Evolutionary conservation across 176 grass and related monocot genomes (phyloP).

Genomic region (Aegilops tauschii): DNA sequence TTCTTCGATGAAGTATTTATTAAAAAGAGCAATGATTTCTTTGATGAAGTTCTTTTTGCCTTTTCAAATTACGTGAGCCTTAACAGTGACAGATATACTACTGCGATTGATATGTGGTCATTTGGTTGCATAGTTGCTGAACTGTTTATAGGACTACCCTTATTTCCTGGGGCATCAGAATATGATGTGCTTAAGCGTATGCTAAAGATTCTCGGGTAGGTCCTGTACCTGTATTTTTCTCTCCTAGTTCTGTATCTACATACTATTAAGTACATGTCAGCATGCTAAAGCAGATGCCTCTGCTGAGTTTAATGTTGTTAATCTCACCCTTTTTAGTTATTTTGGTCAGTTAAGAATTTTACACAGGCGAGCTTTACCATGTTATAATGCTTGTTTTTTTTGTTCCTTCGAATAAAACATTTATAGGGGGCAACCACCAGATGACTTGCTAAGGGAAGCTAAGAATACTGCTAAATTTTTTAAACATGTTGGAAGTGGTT

Average conservation of each 20-base stretch:
- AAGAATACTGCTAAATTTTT: constrained; percentile 76
- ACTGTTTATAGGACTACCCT: constrained; percentile 89
- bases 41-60: neutral
- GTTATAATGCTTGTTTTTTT: constrained; percentile 6
- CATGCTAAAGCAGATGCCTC: neutral
- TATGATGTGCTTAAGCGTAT: constrained; percentile 91
- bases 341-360: constrained; percentile 17
- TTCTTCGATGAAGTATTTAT: neutral
- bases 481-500: constrained; percentile 63
- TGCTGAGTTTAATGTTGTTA: neutral
- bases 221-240: constrained; percentile 8
- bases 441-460: constrained; percentile 83
- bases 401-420: constrained; percentile 27
- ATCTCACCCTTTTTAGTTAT: neutral
- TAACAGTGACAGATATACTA: constrained; percentile 76
- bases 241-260: constrained; percentile 19
- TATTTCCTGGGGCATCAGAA: constrained; percentile 96
- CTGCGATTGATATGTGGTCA: constrained; percentile 96
- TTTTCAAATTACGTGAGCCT: constrained; percentile 37
- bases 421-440: constrained; percentile 76
- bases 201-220: constrained; percentile 80
- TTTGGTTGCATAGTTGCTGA: constrained; percentile 93
- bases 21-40: neutral
- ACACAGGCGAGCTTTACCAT: neutral
- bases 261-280: neutral